These are phyloP conservation scores for Phialemonium atrogriseum DNA, from an alignment of 2,329 filamentous ascomycete genomes.

Conservation along the genomic window DNA sequence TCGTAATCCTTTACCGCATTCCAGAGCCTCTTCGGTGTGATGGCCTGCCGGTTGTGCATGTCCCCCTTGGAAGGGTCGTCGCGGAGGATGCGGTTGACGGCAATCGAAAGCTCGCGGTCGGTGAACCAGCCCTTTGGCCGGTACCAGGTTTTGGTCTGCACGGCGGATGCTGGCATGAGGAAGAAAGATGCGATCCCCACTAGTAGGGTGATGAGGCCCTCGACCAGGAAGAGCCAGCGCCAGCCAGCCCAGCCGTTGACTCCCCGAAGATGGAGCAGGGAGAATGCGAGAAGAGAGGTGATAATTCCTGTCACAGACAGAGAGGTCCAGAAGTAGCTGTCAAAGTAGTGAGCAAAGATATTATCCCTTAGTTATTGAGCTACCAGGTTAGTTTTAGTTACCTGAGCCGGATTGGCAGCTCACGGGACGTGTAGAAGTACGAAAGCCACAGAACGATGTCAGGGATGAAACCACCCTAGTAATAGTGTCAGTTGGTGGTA, in stretches of 20 bases:
- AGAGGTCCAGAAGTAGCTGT: conserved; percentile 59
- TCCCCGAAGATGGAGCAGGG: conserved; percentile 44
- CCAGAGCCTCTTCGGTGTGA: conserved; percentile 38
- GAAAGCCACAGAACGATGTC: conserved; percentile 60
- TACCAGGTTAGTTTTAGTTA: no score
- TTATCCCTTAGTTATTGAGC: no score
- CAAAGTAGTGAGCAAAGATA: no score
- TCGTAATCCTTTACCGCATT: conserved; percentile 49
- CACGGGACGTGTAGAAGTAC: conserved; percentile 67
- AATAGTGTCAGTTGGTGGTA: no score
- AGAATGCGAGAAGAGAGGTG: conserved; percentile 43
- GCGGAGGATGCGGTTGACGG: conserved; percentile 51
- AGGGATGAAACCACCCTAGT: conserved; percentile 55
- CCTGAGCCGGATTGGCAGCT: conserved; percentile 60
- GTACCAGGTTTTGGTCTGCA: conserved; percentile 46
- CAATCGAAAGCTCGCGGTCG: conserved; percentile 52
- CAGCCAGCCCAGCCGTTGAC: conserved; percentile 42
- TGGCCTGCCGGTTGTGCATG: conserved; percentile 51
- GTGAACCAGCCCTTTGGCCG: conserved; percentile 55
- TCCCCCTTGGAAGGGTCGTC: conserved; percentile 54
- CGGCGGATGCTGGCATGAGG: conserved; percentile 36
- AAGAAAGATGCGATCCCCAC: conserved; percentile 35
- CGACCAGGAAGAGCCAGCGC: conserved; percentile 40
- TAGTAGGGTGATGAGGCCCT: conserved; percentile 33
- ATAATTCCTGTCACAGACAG: conserved; percentile 48